Conservation (phyloP, 257 asterid species). For the Plectranthus barbatus region DNA sequence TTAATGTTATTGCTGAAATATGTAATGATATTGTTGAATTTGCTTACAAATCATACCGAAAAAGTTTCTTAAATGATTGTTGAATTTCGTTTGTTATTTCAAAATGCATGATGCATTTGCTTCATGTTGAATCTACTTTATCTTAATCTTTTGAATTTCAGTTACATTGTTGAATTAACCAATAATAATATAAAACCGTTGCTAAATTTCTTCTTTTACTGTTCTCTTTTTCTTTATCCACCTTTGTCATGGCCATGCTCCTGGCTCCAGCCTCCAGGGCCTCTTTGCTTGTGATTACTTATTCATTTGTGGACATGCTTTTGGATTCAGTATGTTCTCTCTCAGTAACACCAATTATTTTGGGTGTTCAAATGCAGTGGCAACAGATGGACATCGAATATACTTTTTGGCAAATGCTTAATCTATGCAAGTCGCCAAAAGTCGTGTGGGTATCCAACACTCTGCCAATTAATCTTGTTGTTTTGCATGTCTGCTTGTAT, state of each 20-base stretch:
- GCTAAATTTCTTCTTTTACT: neutral
- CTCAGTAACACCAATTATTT: conserved; percentile 15
- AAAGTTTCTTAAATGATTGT: neutral
- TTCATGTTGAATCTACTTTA: neutral
- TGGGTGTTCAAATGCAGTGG: conserved; percentile 56
- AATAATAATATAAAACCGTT: neutral
- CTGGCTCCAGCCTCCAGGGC: neutral
- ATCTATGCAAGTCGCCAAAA: conserved; percentile 95
- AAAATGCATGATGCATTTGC: neutral
- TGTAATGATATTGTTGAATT: too few species aligned
- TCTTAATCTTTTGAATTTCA: neutral
- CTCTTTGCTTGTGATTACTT: neutral
- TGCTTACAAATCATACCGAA: too few species aligned
- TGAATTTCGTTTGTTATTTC: neutral
- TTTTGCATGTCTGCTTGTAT: conserved; percentile 11
- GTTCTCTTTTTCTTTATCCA: neutral
- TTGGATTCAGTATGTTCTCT: neutral
- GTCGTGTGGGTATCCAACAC: conserved; percentile 74
- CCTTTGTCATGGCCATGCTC: neutral
- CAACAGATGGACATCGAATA: conserved; percentile 98
- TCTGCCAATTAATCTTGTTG: conserved; percentile 12
- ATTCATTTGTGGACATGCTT: neutral
- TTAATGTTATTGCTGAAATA: neutral
- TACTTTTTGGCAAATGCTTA: conserved; percentile 99
- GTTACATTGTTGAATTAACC: neutral